Conservation (phyloP, 441 rosid species). For the Populus hybrid region DNA sequence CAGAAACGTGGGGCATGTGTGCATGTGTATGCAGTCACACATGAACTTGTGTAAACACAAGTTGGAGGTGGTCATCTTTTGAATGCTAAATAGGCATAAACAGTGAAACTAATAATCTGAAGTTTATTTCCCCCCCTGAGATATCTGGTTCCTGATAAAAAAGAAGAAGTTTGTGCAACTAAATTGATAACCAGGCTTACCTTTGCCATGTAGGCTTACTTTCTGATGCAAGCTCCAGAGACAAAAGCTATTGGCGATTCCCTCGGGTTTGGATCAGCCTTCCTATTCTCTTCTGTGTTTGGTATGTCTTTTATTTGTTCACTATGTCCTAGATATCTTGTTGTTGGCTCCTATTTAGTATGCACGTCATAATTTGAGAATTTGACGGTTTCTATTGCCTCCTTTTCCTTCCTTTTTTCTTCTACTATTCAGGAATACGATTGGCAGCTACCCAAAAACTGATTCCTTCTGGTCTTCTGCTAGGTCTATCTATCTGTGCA, state of each 20-base stretch:
- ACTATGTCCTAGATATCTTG: neutral
- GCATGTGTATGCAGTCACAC: neutral
- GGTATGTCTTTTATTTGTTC: slow-evolving; percentile 38
- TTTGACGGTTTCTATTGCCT: neutral
- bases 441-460: slow-evolving; percentile 62
- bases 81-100: neutral
- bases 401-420: neutral
- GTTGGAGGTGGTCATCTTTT: neutral
- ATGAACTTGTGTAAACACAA: neutral
- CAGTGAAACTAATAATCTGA: neutral
- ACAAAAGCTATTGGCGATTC: slow-evolving; percentile 67
- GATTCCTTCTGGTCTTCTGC: slow-evolving; percentile 62
- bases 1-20: neutral
- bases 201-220: slow-evolving; percentile 43
- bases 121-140: neutral
- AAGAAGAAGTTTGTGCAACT: neutral
- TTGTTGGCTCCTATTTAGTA: neutral
- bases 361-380: neutral
- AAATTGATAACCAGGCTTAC: neutral
- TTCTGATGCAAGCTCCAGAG: slow-evolving; percentile 65
- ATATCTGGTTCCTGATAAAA: neutral
- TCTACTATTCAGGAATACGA: slow-evolving; percentile 53
- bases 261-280: slow-evolving; percentile 72
- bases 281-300: slow-evolving; percentile 68
- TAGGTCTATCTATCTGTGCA: slow-evolving; percentile 56